Conservation (phyloP, 495 filamentous ascomycete species). For the Hypoxylon cercidicola region DNA sequence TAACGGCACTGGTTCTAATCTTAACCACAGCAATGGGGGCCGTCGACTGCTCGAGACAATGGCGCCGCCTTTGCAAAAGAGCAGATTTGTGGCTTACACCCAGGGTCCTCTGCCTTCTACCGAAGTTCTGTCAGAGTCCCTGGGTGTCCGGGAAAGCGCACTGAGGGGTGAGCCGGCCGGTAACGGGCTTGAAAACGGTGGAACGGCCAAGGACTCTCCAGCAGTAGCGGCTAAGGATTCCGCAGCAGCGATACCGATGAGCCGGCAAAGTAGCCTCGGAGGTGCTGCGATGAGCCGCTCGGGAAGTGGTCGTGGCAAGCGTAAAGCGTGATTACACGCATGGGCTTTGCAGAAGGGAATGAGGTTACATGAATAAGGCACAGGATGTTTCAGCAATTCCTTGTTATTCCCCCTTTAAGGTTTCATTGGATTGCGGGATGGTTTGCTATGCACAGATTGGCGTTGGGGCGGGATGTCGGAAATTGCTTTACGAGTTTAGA, state of each 20-base stretch:
- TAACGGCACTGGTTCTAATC: slow-evolving; percentile 56
- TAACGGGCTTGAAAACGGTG: slow-evolving; percentile 11
- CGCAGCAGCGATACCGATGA: slow-evolving; percentile 57
- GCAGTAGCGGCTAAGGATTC: slow-evolving; percentile 57
- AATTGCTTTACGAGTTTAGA: too few relatives aligned
- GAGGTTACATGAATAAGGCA: too few relatives aligned
- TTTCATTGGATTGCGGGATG: too few relatives aligned
- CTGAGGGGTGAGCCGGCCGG: slow-evolving; percentile 40
- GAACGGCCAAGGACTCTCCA: slow-evolving; percentile 30
- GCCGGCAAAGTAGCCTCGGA: slow-evolving; percentile 59
- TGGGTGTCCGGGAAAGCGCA: slow-evolving; percentile 52
- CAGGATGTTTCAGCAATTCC: too few relatives aligned
- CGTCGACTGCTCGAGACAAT: slow-evolving; percentile 56
- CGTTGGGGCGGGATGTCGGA: too few relatives aligned
- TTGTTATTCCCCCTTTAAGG: too few relatives aligned
- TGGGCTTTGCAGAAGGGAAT: neutral
- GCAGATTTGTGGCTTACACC: slow-evolving; percentile 51
- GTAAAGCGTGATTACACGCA: slow-evolving; percentile 34
- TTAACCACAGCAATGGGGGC: slow-evolving; percentile 55
- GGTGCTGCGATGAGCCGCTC: slow-evolving; percentile 61
- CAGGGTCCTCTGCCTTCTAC: slow-evolving; percentile 56
- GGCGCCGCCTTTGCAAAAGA: slow-evolving; percentile 49
- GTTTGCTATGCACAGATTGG: too few relatives aligned
- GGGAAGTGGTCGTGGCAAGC: slow-evolving; percentile 50
- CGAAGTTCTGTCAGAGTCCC: slow-evolving; percentile 52